These are phyloP conservation scores for Gonium pectorale DNA, from an alignment of 139 green algal species.

Conservation along the genomic window DNA sequence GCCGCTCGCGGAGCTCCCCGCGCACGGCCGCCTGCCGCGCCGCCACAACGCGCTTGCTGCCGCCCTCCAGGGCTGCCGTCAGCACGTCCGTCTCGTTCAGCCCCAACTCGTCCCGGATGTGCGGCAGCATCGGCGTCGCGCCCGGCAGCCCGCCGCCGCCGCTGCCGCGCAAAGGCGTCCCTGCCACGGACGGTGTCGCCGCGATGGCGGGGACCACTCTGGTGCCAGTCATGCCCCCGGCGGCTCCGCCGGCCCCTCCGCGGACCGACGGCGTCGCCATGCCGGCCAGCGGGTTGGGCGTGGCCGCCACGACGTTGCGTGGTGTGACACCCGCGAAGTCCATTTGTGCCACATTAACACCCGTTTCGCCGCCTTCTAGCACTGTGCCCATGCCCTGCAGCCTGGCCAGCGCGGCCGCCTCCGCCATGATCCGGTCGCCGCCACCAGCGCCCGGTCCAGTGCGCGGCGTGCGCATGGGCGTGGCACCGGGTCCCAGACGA, in stretches of 20 bases:
- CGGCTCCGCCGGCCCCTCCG: constrained; percentile 23
- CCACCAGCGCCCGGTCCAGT: constrained; percentile 36
- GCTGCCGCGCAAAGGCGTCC: constrained; percentile 49
- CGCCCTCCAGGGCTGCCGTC: constrained; percentile 27
- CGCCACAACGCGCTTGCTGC: constrained; percentile 41
- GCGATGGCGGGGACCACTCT: constrained; percentile 35
- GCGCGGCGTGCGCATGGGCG: constrained; percentile 83
- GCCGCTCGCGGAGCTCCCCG: constrained; percentile 72
- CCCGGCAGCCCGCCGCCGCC: constrained; percentile 1
- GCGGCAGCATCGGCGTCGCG: constrained; percentile 68
- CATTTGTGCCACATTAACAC: constrained; percentile 76
- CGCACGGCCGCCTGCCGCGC: constrained; percentile 36
- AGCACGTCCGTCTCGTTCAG: constrained; percentile 82
- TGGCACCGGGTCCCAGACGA: constrained; percentile 65
- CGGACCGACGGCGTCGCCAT: constrained; percentile 63
- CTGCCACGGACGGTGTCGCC: constrained; percentile 50
- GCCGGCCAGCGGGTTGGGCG: constrained; percentile 77
- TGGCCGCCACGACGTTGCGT: constrained; percentile 49
- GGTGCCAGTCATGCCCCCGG: constrained; percentile 29
- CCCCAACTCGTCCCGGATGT: constrained; percentile 84
- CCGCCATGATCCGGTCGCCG: constrained; percentile 78
- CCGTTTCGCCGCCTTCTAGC: constrained; percentile 88
- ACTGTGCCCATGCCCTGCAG: constrained; percentile 82
- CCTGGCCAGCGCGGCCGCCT: constrained; percentile 29
- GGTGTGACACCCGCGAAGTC: constrained; percentile 81